A percentile compares a stretch with the other conserved stretches of the same genome.
Conservation (phyloP, 2,329 filamentous ascomycete species). For the Monosporascus sp. region DNA sequence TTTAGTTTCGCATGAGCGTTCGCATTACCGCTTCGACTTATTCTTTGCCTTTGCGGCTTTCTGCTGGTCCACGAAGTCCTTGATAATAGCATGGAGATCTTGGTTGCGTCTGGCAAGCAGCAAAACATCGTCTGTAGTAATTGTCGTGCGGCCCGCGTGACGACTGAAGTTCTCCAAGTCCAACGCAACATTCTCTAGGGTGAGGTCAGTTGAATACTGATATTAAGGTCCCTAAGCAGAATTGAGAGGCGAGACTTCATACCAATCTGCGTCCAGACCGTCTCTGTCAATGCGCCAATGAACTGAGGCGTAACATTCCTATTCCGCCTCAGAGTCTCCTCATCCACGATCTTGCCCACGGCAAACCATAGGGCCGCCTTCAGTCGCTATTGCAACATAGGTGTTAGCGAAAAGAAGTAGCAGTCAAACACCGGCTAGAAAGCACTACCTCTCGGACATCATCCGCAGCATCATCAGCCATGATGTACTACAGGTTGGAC, state of each 20-base stretch:
- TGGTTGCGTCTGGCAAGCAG: conserved; percentile 83
- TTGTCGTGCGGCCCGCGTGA: conserved; percentile 74
- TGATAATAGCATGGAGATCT: conserved; percentile 72
- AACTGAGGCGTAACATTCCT: conserved; percentile 90
- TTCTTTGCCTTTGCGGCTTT: conserved; percentile 41
- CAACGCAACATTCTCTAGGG: conserved; percentile 48
- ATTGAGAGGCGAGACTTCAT: conserved; percentile 18
- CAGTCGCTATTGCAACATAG: conserved; percentile 52
- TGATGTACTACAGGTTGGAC: conserved; percentile 3
- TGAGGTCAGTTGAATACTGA: conserved; percentile 2
- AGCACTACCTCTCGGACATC: conserved; percentile 25
- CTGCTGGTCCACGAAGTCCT: conserved; percentile 58
- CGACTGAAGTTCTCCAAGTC: conserved; percentile 56
- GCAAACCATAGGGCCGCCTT: conserved; percentile 82
- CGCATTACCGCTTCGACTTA: conserved; percentile 25
- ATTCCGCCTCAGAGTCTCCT: conserved; percentile 66
- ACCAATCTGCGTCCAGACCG: conserved; percentile 75
- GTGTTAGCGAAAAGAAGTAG: conserved; percentile 3
- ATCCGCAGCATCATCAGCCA: conserved; percentile 27
- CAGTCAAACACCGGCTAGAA: not conserved
- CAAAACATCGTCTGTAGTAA: conserved; percentile 83
- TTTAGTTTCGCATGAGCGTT: not conserved
- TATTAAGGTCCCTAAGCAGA: not conserved
- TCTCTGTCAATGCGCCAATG: conserved; percentile 70
- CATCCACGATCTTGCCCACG: conserved; percentile 82